phyloP scores from a whole-genome alignment of 2,329 filamentous ascomycete genomes.

The Beauveria caledonica region DNA sequence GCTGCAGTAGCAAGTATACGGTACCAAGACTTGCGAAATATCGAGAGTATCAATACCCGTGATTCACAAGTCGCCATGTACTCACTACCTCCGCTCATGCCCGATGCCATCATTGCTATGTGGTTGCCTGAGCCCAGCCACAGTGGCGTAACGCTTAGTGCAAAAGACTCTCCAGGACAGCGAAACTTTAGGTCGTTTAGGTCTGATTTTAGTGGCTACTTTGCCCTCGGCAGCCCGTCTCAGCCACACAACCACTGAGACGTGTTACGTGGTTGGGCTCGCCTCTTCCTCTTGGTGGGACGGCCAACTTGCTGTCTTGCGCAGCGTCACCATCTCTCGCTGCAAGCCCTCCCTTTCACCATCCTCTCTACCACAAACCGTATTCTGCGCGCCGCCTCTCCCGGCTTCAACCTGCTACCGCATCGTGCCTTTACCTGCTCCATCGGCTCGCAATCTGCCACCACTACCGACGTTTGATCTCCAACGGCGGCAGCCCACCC shows the following conservation, averaged over 20 bases:
- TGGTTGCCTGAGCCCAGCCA: conserved; percentile 8
- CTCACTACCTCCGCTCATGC: not conserved
- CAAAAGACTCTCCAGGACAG: not conserved
- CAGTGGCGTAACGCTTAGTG: not conserved
- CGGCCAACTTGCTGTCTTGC: conserved; percentile 7
- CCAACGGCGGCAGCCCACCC: conserved; percentile 4
- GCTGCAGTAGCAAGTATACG: not conserved
- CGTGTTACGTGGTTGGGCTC: conserved; percentile 5
- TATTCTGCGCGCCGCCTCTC: not conserved
- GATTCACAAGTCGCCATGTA: not conserved
- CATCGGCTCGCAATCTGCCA: not conserved
- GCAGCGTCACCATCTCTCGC: conserved; percentile 9
- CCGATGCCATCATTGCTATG: not conserved
- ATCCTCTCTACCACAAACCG: not conserved
- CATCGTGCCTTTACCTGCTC: not conserved
- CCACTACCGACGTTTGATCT: not conserved
- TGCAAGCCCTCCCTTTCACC: conserved; percentile 4
- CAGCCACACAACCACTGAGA: conserved; percentile 2
- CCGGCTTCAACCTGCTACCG: not conserved
- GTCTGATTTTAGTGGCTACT: not conserved
- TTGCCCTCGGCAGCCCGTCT: not conserved
- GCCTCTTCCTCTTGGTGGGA: conserved; percentile 4
- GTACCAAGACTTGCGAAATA: not conserved
- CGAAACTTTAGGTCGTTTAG: not conserved
- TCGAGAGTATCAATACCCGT: not conserved